These are phyloP conservation scores for Malassezia obtusa DNA, from an alignment of 1,284 basidiomycete genomes.

Conservation along the genomic window DNA sequence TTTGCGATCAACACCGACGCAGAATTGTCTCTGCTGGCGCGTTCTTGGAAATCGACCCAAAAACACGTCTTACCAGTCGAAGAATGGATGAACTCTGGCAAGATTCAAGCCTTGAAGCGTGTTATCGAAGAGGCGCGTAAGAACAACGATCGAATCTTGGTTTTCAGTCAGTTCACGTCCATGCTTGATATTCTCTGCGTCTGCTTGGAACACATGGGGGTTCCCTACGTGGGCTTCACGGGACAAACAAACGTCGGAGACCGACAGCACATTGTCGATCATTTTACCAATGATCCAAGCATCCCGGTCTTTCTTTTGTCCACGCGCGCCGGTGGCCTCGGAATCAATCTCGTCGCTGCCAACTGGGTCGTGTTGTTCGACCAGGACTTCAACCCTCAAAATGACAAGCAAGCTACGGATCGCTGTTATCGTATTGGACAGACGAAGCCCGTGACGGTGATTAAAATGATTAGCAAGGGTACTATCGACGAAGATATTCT, in stretches of 20 bases:
- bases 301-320: slow-evolving; percentile 89
- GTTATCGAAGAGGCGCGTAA: slow-evolving; percentile 63
- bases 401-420: slow-evolving; percentile 90
- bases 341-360: slow-evolving; percentile 56
- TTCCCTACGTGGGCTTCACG: slow-evolving; percentile 78
- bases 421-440: slow-evolving; percentile 97
- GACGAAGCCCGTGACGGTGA: slow-evolving; percentile 73
- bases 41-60: slow-evolving; percentile 38
- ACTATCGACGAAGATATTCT: slow-evolving; percentile 63
- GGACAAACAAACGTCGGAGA: slow-evolving; percentile 89
- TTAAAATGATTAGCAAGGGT: slow-evolving; percentile 82
- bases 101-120: slow-evolving; percentile 65
- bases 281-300: slow-evolving; percentile 85
- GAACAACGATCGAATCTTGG: slow-evolving; percentile 70
- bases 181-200: slow-evolving; percentile 63
- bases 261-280: slow-evolving; percentile 83
- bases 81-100: slow-evolving; percentile 81
- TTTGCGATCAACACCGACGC: slow-evolving; percentile 47
- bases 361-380: slow-evolving; percentile 65
- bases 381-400: slow-evolving; percentile 62
- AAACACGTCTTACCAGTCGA: slow-evolving; percentile 66
- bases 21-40: slow-evolving; percentile 27
- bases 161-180: slow-evolving; percentile 67
- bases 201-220: slow-evolving; percentile 66
- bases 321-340: slow-evolving; percentile 72